Evolutionary conservation across 1,284 basidiomycete genomes (phyloP), one percentile per base, ranked within the genome.

Genomic region (Irpex sp.): DNA sequence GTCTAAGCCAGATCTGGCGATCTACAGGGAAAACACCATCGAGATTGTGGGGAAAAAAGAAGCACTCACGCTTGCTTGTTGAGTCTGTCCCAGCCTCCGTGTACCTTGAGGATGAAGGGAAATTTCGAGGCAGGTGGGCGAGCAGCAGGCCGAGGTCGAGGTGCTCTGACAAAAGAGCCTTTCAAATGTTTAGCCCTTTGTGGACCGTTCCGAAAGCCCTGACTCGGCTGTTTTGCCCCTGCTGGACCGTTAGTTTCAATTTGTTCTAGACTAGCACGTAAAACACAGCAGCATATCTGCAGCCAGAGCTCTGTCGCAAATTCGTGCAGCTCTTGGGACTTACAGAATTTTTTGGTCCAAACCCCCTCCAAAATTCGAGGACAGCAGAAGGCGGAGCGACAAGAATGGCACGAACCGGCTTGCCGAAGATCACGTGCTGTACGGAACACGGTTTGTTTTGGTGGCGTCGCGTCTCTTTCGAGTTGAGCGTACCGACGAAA

Each of bases 1-100:
- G 47, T 33, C 47, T 39, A 39, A 57, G 37, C 49, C 53, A 60
- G 59, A 63, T 63, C 62, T 63, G 56, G 48, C 56, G 62, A 63
- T 63, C 62, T 51, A 28, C 12, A 21, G 51, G 49, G 49, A 52
- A 47, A 53, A 19, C 55, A 21, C 57, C 56, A 63, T 63, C 62
- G 62, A 63, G 62, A 63, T 63, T 63, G 7, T 28, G 3, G 35
- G 36, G 35, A 18, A 37, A 62, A 49, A 62, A 49, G 58, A 54
- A 23, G 37, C 48, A 63, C 62, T 60, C 35, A 61, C 62, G 33
- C 45, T 60, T 23, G 35, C 14, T n/a, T 23, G 14, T 23, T 28
- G 9, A 28, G 28, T 54, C 52, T 36, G 52, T 35, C 52, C 52
- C 28, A 54, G 33, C 52, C 23, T 28, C 28, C 23, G n/a, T 48